Evolutionary conservation across 2,329 filamentous ascomycete species (phyloP), one percentile per base, ranked within the genome.

Genomic region (Elsinoe fawcettii): DNA sequence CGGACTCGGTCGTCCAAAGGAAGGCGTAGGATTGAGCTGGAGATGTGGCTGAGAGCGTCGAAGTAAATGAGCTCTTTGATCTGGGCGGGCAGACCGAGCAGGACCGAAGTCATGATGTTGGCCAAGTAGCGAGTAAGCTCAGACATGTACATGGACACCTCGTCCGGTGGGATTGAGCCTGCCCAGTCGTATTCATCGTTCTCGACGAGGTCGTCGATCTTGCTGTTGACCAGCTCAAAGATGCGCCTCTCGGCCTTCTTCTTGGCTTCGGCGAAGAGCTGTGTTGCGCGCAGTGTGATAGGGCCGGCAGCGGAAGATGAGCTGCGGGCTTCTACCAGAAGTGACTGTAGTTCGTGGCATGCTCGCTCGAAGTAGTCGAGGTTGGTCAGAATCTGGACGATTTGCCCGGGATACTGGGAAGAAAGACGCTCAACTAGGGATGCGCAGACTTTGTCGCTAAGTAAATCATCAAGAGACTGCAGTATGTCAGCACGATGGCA

Each of bases 61-160:
- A 96, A 96, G 74, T 99, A 97, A 65, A 99, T 96, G 57, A 96
- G 83, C 69, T 96, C 90, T 69, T 97, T 97, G 72, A 99, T 96
- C 66, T 95, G 89, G 27, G 90, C 85, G 0, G 95, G 93, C n/a
- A 99, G 76, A 1, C 91, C 92, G 1, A 99, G 80, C 4, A 99
- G 79, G 0, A 95, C 96, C 0, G 89, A 93, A 67, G 86, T 91
- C 90, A 97, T 97, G 69, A 96, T 97, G 69, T 95, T 96, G 27
- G 87, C 88, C 18, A 99, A 78, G 69, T 97, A 99, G 11, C 86
- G 83, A 0, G 92, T 99, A 60, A 99, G 76, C 4, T 93, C 96
- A 69, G 93, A 87, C 84, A 99, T 96, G 73, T 99, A 99, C 63
- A 86, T 91, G 70, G 87, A 93, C 1, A 91, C 88, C 65, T 93